phyloP scores from a whole-genome alignment of 768 basidiomycete species.

The Mycena indigotica region DNA sequence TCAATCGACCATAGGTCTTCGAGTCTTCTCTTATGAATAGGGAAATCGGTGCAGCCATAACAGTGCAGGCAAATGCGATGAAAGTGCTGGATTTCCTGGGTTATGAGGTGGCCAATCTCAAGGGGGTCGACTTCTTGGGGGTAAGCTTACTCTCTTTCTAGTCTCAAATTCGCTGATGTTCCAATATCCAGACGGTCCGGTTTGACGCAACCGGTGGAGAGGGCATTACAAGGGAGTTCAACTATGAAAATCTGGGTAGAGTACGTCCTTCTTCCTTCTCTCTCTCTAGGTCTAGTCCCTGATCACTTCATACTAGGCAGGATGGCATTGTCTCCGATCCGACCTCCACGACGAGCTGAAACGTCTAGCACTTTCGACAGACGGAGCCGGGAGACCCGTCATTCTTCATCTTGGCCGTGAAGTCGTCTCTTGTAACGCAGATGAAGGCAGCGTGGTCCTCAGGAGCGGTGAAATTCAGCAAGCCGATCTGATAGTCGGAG shows the following conservation, averaged over 20 bases:
- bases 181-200: conserved; percentile 6
- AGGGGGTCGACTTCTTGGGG: conserved; percentile 14
- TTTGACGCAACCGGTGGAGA: conserved; percentile 10
- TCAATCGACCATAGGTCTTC: conserved; percentile 1
- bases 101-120: conserved; percentile 7
- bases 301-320: background rate
- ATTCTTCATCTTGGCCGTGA: conserved; percentile 7
- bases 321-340: conserved; percentile 8
- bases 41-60: conserved; percentile 16
- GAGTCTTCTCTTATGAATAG: conserved; percentile 16
- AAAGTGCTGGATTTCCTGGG: conserved; percentile 14
- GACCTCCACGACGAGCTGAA: conserved; percentile 19
- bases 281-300: background rate
- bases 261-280: background rate
- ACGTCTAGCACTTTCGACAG: conserved; percentile 1
- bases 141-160: background rate
- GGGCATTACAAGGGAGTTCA: background rate
- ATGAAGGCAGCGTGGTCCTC: conserved; percentile 4
- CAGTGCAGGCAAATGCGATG: conserved; percentile 16
- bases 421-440: conserved; percentile 10
- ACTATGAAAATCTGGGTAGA: background rate
- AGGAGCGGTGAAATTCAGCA: conserved; percentile 5
- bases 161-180: background rate
- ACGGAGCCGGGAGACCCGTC: background rate
- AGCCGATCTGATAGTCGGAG: conserved; percentile 12